These are phyloP conservation scores for Ganoderma lingzhi DNA, from an alignment of 1,284 basidiomycete genomes.

Conservation along the genomic window DNA sequence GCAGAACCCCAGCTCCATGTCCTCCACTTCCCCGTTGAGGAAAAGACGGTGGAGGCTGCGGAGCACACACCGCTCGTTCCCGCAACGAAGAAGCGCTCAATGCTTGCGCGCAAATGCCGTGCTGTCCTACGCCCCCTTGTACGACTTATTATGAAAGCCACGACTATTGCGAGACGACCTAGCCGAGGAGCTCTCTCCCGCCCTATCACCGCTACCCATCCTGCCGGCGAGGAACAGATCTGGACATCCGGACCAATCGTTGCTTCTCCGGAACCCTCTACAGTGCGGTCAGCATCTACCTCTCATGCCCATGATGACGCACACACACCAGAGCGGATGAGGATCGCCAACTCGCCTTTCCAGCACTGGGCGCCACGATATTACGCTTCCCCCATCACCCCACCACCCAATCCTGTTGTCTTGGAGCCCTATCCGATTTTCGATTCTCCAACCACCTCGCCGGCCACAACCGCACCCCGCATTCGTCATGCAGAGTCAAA, in stretches of 20 bases:
- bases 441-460: background rate
- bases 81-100: background rate
- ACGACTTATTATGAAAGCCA: background rate
- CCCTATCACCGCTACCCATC: background rate
- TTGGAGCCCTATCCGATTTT: conserved; percentile 4
- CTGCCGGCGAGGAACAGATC: background rate
- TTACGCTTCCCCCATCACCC: conserved; percentile 2
- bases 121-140: conserved; percentile 2
- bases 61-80: background rate
- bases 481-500: background rate
- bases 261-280: conserved; percentile 5
- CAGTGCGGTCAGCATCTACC: background rate
- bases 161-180: background rate
- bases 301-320: background rate
- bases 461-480: background rate
- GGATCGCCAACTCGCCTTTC: background rate
- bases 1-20: background rate
- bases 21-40: background rate
- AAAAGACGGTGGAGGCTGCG: background rate
- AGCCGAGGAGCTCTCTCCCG: background rate
- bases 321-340: background rate
- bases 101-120: conserved; percentile 1
- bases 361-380: conserved; percentile 6
- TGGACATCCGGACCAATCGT: conserved; percentile 3
- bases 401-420: background rate